phyloP scores from a whole-genome alignment of 495 filamentous ascomycete species.

The Penicillium argentinense region DNA sequence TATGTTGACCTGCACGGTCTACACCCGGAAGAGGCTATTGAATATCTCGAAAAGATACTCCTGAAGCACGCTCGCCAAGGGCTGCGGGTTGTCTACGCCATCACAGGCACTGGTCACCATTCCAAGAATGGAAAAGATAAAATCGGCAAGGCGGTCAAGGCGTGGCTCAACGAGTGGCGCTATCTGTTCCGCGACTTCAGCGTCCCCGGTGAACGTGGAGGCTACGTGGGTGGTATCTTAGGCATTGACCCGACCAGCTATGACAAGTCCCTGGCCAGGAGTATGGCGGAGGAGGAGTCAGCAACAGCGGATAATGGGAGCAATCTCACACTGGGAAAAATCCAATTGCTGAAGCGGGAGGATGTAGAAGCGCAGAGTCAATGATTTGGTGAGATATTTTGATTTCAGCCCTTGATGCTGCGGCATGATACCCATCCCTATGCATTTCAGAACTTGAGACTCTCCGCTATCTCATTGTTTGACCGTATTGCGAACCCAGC shows the following conservation, averaged over 20 bases:
- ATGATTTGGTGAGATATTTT: constrained; percentile 14
- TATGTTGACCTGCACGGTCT: constrained; percentile 96
- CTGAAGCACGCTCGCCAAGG: constrained; percentile 71
- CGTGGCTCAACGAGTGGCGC: constrained; percentile 91
- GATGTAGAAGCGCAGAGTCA: constrained; percentile 36
- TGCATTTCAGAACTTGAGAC: constrained; percentile 1
- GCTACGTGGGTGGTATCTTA: constrained; percentile 86
- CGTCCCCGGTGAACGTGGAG: constrained; percentile 79
- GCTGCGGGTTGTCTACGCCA: constrained; percentile 81
- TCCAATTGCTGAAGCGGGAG: constrained; percentile 49
- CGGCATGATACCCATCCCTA: constrained; percentile 15
- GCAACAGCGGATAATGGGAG: constrained; percentile 21
- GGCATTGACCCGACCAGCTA: constrained; percentile 90
- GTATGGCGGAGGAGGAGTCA: constrained; percentile 22
- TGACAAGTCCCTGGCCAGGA: constrained; percentile 60
- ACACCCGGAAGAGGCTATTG: constrained; percentile 94
- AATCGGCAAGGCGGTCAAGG: constrained; percentile 88
- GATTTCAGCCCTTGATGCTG: background rate
- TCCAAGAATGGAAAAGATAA: constrained; percentile 99
- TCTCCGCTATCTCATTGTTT: background rate
- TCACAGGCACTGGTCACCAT: constrained; percentile 95
- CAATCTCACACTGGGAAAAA: constrained; percentile 42
- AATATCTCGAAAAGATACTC: constrained; percentile 86
- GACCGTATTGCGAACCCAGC: background rate
- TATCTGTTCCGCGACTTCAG: constrained; percentile 96